Percentiles rank a stretch among this genome's conserved stretches.
phyloP scores from a whole-genome alignment of 768 basidiomycete genomes.

The Aureoboletus auriporus region DNA sequence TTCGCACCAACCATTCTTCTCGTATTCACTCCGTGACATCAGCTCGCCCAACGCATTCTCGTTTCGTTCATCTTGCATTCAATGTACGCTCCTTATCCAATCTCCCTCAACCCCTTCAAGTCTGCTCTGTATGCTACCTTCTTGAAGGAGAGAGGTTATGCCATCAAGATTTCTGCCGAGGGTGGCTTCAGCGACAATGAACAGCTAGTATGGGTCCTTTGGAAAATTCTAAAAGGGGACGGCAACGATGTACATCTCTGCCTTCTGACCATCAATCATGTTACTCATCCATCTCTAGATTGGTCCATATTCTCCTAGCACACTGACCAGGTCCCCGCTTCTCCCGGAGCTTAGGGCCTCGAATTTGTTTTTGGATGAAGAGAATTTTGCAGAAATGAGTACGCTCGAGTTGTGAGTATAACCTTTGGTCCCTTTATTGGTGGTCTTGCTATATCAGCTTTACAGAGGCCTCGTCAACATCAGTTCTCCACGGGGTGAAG shows the following conservation, averaged over 20 bases:
- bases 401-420: constrained; percentile 43
- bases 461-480: constrained; percentile 13
- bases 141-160: constrained; percentile 61
- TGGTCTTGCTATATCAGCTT: constrained; percentile 15
- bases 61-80: constrained; percentile 78
- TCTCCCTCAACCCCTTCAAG: constrained; percentile 79
- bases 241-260: constrained; percentile 63
- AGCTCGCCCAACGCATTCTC: constrained; percentile 73
- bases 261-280: not conserved
- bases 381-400: constrained; percentile 44
- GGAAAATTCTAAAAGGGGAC: constrained; percentile 83
- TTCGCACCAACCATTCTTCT: constrained; percentile 11
- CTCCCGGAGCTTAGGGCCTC: constrained; percentile 71
- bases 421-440: not conserved
- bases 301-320: constrained; percentile 75
- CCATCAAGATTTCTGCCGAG: constrained; percentile 45
- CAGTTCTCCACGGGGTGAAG: constrained; percentile 6
- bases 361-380: constrained; percentile 67
- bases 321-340: constrained; percentile 68
- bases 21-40: constrained; percentile 15
- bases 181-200: constrained; percentile 58
- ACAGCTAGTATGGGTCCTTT: constrained; percentile 81
- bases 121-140: constrained; percentile 67
- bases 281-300: constrained; percentile 44
- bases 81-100: constrained; percentile 76